phyloP scores from a whole-genome alignment of 2,329 filamentous ascomycete species.

The Fusarium duplospermum region DNA sequence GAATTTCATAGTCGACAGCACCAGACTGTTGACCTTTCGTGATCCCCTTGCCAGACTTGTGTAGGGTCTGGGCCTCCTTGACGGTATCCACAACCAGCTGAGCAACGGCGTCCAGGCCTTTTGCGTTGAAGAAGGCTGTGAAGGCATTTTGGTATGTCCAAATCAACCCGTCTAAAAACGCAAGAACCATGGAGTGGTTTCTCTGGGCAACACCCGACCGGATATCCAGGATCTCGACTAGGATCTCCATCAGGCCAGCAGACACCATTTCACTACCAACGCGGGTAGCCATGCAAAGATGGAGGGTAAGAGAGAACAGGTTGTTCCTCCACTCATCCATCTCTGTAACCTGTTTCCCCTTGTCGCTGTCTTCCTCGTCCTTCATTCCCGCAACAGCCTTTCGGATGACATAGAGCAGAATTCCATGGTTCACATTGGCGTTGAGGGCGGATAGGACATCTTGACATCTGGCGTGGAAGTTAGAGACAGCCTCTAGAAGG shows the following conservation, averaged over 20 bases:
- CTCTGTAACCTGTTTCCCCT: slow-evolving; percentile 70
- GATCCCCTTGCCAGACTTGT: slow-evolving; percentile 78
- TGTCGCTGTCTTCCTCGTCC: slow-evolving; percentile 63
- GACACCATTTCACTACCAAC: slow-evolving; percentile 87
- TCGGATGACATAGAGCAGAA: slow-evolving; percentile 90
- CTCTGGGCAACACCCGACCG: slow-evolving; percentile 85
- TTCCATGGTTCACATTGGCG: slow-evolving; percentile 95
- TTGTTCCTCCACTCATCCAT: slow-evolving; percentile 91
- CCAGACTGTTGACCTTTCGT: slow-evolving; percentile 76
- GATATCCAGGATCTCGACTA: slow-evolving; percentile 88
- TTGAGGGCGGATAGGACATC: slow-evolving; percentile 93
- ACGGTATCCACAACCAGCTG: slow-evolving; percentile 86
- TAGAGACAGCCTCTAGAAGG: slow-evolving; percentile 86
- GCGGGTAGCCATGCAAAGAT: slow-evolving; percentile 79
- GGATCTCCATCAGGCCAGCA: slow-evolving; percentile 87
- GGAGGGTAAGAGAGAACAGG: slow-evolving; percentile 87
- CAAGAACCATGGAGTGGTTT: slow-evolving; percentile 84
- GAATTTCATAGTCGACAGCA: slow-evolving; percentile 91
- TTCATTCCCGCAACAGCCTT: slow-evolving; percentile 89
- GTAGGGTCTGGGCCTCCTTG: slow-evolving; percentile 72
- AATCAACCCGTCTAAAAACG: slow-evolving; percentile 89
- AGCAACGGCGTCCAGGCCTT: slow-evolving; percentile 91
- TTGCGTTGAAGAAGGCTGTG: slow-evolving; percentile 81
- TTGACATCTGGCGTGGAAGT: slow-evolving; percentile 78
- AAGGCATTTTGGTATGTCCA: slow-evolving; percentile 89